phyloP scores from a whole-genome alignment of 73 alveolate species.

The Diophrys appendiculata region DNA sequence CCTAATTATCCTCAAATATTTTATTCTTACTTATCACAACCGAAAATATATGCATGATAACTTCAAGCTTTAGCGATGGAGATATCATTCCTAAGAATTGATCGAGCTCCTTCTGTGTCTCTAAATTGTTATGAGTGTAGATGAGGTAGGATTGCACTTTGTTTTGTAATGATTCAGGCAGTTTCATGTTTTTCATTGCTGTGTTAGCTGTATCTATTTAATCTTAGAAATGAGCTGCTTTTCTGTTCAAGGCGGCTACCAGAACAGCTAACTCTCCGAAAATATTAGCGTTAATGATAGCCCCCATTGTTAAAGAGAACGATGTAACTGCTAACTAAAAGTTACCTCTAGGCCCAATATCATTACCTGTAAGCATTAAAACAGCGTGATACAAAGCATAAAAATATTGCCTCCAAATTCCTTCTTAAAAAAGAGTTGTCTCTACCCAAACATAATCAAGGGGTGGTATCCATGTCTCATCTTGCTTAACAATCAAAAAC shows the following conservation, averaged over 20 bases:
- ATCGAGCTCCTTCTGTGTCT: conserved; percentile 27
- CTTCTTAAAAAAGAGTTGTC: background rate
- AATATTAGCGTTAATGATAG: conserved; percentile 24
- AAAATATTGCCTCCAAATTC: conserved; percentile 1
- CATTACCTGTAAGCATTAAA: conserved; percentile 36
- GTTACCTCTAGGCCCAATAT: conserved; percentile 23
- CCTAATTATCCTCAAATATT: conserved; percentile 17
- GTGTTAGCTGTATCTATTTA: conserved; percentile 29
- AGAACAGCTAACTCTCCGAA: conserved; percentile 29
- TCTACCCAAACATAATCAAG: background rate
- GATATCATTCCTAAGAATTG: conserved; percentile 25
- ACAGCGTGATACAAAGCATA: conserved; percentile 31
- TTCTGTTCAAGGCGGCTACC: conserved; percentile 16
- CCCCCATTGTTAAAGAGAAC: background rate
- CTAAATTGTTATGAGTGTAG: conserved; percentile 29
- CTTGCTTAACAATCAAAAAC: conserved; percentile 26
- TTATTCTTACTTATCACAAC: conserved; percentile 8
- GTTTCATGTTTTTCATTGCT: conserved; percentile 34
- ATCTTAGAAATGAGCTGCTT: conserved; percentile 25
- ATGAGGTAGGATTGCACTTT: conserved; percentile 16
- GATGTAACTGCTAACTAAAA: background rate
- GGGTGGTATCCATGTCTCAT: conserved; percentile 14
- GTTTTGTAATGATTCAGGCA: conserved; percentile 1
- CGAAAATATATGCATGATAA: conserved; percentile 12
- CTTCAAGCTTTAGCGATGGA: conserved; percentile 30